A percentile compares a stretch with the other conserved stretches of the same genome.
Conservation (phyloP, 768 basidiomycete species). For the Tulasnella sp. region DNA sequence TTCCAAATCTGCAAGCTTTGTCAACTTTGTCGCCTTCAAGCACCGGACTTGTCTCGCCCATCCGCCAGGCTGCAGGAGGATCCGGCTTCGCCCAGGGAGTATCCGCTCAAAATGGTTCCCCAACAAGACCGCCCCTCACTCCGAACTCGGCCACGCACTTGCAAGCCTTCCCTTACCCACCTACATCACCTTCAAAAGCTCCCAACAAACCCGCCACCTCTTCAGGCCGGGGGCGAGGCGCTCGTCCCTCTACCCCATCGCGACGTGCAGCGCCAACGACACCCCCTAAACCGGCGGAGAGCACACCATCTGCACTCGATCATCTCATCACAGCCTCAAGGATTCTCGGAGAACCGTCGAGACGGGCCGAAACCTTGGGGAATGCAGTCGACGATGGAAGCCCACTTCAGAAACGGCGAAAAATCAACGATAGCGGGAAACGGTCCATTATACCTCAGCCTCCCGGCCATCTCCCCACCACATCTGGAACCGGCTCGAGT, state of each 20-base stretch:
- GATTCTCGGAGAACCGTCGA: neutral
- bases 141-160: neutral
- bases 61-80: neutral
- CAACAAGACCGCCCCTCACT: neutral
- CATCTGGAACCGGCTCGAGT: neutral
- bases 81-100: neutral
- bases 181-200: neutral
- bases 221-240: neutral
- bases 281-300: neutral
- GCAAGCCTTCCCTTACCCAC: neutral
- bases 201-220: neutral
- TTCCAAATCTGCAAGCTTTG: neutral
- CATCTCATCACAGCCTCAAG: constrained; percentile 13
- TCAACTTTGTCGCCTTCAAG: neutral
- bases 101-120: neutral
- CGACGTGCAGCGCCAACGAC: neutral
- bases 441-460: neutral
- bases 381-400: neutral
- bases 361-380: neutral
- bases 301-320: constrained; percentile 6
- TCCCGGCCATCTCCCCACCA: neutral
- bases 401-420: constrained; percentile 9
- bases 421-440: neutral
- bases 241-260: neutral
- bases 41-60: neutral